phyloP scores from a whole-genome alignment of 176 grass and related monocot species.

The Oryza nivara region DNA sequence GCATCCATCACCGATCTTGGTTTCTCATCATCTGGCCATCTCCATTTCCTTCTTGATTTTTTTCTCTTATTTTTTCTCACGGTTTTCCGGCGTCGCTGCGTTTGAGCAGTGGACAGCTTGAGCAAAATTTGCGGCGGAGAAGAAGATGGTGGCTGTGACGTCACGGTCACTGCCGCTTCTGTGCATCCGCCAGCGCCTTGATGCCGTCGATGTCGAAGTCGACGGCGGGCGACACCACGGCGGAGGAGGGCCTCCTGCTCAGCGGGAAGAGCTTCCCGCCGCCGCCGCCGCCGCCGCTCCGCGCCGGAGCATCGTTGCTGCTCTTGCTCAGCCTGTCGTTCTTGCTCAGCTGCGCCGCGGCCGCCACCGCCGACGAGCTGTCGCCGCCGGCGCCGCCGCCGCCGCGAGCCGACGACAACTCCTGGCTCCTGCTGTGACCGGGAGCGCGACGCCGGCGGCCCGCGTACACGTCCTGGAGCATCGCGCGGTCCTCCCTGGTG shows the following conservation, averaged over 20 bases:
- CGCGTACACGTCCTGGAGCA: conserved; percentile 45
- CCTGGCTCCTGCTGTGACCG: conserved; percentile 62
- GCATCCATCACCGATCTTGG: background rate
- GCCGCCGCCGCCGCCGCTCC: background rate
- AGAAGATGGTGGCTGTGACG: background rate
- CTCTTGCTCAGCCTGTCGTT: conserved; percentile 70
- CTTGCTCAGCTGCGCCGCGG: conserved; percentile 27
- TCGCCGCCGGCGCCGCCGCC: background rate
- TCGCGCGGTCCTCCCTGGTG: conserved; percentile 54
- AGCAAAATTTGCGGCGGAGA: background rate
- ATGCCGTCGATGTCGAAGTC: conserved; percentile 60
- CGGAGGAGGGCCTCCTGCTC: conserved; percentile 9
- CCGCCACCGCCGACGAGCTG: background rate
- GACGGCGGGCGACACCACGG: background rate
- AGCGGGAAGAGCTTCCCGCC: conserved; percentile 27
- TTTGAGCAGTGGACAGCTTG: background rate
- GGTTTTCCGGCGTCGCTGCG: background rate
- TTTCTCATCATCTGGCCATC: background rate
- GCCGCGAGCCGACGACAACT: conserved; percentile 20
- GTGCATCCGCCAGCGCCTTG: conserved; percentile 38
- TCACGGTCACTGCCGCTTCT: background rate
- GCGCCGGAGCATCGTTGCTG: conserved; percentile 12
- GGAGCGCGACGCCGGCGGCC: conserved; percentile 18
- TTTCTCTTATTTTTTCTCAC: background rate
- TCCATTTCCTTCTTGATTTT: background rate